Conservation (phyloP, 2,329 filamentous ascomycete genomes). For the Pyrenochaeta sp. region DNA sequence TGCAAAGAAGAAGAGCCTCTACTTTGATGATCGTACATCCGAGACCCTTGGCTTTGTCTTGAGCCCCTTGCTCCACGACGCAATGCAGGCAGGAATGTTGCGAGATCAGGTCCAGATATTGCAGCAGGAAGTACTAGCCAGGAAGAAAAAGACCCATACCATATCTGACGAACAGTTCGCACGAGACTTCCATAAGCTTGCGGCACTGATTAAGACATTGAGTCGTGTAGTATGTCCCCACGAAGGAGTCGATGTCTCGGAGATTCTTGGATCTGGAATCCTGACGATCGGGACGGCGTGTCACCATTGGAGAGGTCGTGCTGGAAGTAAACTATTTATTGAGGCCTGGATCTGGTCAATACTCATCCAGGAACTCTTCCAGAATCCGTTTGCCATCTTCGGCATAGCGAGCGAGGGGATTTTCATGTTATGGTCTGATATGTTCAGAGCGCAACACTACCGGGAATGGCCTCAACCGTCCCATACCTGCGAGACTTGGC, state of each 20-base stretch:
- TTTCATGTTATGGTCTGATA: not conserved
- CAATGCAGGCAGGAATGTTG: not conserved
- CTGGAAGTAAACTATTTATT: constrained; percentile 16
- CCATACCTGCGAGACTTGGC: constrained; percentile 16
- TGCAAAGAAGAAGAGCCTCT: not conserved
- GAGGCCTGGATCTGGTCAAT: constrained; percentile 25
- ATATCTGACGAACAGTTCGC: constrained; percentile 20
- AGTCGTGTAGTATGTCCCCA: constrained; percentile 9
- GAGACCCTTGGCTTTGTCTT: not conserved
- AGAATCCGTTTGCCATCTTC: constrained; percentile 11
- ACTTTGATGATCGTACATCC: not conserved
- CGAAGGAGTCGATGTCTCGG: not conserved
- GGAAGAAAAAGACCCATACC: constrained; percentile 13
- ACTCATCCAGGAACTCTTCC: constrained; percentile 12
- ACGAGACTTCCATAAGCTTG: constrained; percentile 15
- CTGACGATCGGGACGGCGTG: not conserved
- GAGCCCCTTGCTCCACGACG: not conserved
- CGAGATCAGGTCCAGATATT: constrained; percentile 6
- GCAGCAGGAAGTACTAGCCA: constrained; percentile 22
- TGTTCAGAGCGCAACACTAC: constrained; percentile 8
- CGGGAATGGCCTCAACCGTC: constrained; percentile 11
- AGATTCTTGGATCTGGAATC: not conserved
- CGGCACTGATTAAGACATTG: constrained; percentile 18
- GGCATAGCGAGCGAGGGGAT: not conserved
- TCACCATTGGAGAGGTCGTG: constrained; percentile 12